A percentile compares a stretch with the other conserved stretches of the same genome.
Conservation (phyloP, 78 protist species). For the Speleostelium caveatum region DNA sequence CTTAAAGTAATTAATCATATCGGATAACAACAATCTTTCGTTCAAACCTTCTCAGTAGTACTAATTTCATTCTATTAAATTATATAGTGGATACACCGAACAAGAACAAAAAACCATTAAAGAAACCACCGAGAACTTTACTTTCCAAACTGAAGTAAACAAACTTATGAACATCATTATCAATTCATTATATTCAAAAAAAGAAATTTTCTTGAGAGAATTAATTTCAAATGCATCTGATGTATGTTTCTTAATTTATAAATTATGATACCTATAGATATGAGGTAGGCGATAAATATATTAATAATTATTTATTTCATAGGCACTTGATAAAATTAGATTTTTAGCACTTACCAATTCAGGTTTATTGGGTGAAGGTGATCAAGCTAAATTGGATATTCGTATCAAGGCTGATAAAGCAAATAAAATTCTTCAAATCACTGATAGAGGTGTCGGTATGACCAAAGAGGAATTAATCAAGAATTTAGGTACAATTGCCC, state of each 20-base stretch:
- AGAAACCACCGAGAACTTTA: constrained; percentile 26
- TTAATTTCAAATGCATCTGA: constrained; percentile 98
- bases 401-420: constrained; percentile 93
- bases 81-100: constrained; percentile 13
- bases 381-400: constrained; percentile 92
- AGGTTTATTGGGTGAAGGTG: constrained; percentile 90
- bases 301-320: constrained; percentile 22
- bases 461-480: constrained; percentile 94
- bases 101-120: constrained; percentile 15
- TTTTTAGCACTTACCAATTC: constrained; percentile 94
- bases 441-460: constrained; percentile 99
- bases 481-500: constrained; percentile 97
- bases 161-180: constrained; percentile 97
- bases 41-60: too few relatives aligned
- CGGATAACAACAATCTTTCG: too few relatives aligned
- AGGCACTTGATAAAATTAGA: constrained; percentile 92
- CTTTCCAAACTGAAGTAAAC: constrained; percentile 97
- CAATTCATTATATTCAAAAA: constrained; percentile 98
- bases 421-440: constrained; percentile 89
- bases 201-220: constrained; percentile 99
- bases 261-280: background rate
- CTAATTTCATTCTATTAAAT: too few relatives aligned
- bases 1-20: too few relatives aligned
- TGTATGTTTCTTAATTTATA: constrained; percentile 25
- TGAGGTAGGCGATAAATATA: too few relatives aligned